Percentiles rank a stretch among this genome's conserved stretches.
These are phyloP conservation scores for Rhodotorula sp. DNA, from an alignment of 1,284 basidiomycete species.

Conservation along the genomic window DNA sequence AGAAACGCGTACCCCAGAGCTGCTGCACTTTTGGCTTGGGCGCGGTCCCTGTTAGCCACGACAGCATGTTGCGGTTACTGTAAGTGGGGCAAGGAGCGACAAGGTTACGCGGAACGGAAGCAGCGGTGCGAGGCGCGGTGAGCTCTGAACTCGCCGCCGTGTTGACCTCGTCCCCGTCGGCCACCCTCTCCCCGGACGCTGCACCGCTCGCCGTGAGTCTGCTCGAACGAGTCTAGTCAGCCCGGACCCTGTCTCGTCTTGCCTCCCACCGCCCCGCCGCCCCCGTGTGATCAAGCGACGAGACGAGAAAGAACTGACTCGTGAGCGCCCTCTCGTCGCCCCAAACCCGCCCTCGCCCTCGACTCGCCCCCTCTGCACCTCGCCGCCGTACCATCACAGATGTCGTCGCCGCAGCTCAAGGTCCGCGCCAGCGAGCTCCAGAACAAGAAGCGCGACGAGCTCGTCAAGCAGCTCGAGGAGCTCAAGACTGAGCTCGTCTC, in stretches of 20 bases:
- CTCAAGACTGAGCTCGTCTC: conserved; percentile 90
- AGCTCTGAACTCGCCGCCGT: not conserved
- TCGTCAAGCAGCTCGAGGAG: conserved; percentile 90
- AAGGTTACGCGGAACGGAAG: no score
- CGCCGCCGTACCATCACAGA: conserved; percentile 2
- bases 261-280: no score
- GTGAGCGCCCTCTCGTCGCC: not conserved
- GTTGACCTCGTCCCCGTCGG: not conserved
- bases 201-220: conserved; percentile 1
- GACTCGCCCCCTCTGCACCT: not conserved
- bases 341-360: not conserved
- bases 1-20: conserved; percentile 20
- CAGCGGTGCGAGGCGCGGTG: no score
- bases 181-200: not conserved
- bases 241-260: no score
- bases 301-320: not conserved
- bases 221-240: no score
- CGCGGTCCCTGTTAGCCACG: not conserved
- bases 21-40: conserved; percentile 2
- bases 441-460: conserved; percentile 59
- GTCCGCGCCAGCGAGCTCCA: conserved; percentile 41
- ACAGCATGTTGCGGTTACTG: not conserved
- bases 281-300: no score
- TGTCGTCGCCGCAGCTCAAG: conserved; percentile 39
- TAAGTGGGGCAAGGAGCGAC: no score